Conservation (phyloP, 768 basidiomycete genomes). For the Collybia sordida region DNA sequence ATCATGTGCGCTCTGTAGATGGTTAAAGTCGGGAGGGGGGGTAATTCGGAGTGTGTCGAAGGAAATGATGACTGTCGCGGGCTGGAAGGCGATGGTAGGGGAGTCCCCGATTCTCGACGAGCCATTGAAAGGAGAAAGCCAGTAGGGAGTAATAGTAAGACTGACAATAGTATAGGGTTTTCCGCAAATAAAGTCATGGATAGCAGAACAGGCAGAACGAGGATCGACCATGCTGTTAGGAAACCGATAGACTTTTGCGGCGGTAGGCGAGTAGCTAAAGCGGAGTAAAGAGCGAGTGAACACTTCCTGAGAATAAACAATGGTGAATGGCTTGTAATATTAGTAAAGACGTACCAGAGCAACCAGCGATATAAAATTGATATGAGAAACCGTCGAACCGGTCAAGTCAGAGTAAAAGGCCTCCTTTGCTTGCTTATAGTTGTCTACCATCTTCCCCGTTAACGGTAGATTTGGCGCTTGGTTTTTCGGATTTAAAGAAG, state of each 20-base stretch:
- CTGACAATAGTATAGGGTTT: conserved; percentile 50
- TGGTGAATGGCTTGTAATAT: not conserved
- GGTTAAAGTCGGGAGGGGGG: conserved; percentile 75
- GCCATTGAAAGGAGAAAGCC: conserved; percentile 43
- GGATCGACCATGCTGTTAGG: conserved; percentile 56
- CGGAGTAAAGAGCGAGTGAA: conserved; percentile 70
- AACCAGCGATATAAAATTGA: conserved; percentile 63
- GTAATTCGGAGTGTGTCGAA: conserved; percentile 18
- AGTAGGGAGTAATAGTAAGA: conserved; percentile 46
- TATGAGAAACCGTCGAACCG: conserved; percentile 66
- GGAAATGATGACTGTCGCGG: conserved; percentile 8
- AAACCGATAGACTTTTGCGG: conserved; percentile 35
- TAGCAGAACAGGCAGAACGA: conserved; percentile 77
- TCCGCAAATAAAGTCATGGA: conserved; percentile 77
- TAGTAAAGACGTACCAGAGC: conserved; percentile 27
- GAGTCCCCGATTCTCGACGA: conserved; percentile 40
- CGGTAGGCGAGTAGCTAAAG: conserved; percentile 49
- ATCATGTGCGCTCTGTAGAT: conserved; percentile 95
- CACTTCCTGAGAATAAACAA: conserved; percentile 39
- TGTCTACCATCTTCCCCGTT: conserved; percentile 5
- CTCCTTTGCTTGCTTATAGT: conserved; percentile 80
- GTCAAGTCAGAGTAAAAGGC: conserved; percentile 74
- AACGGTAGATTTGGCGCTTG: not conserved
- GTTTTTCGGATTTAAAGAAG: too few species aligned
- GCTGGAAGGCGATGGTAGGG: conserved; percentile 46